Conservation (phyloP, 1,284 basidiomycete genomes). For the Mycosarcoma mackinlayi region DNA sequence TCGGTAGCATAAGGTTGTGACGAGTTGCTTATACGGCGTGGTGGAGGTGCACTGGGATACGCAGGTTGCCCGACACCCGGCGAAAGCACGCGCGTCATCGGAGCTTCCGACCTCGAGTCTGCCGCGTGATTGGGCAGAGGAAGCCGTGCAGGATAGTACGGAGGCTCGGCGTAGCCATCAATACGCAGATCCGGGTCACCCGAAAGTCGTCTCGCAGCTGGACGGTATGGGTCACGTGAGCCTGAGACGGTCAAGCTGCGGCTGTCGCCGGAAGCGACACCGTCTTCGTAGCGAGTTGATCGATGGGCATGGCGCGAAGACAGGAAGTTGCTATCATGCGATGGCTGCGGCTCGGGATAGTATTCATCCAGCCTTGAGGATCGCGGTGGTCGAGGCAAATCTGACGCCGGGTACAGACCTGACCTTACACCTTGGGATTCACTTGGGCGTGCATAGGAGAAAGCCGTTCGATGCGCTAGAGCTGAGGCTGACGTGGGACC, state of each 20-base stretch:
- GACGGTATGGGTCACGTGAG: conserved; percentile 19
- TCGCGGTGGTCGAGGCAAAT: conserved; percentile 23
- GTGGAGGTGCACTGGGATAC: conserved; percentile 16
- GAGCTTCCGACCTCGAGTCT: conserved; percentile 18
- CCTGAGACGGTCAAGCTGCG: conserved; percentile 3
- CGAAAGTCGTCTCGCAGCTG: conserved; percentile 9
- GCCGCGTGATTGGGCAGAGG: not conserved
- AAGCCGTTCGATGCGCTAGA: conserved; percentile 1
- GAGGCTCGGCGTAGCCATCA: conserved; percentile 24
- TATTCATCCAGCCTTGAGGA: conserved; percentile 20
- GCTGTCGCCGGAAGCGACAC: not conserved
- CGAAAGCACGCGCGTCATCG: conserved; percentile 16
- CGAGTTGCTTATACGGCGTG: conserved; percentile 26
- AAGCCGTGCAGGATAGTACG: conserved; percentile 12
- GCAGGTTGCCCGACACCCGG: conserved; percentile 3
- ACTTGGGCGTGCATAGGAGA: conserved; percentile 4
- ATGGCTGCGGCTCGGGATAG: conserved; percentile 13
- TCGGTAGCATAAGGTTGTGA: conserved; percentile 20
- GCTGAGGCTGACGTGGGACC: too few relatives aligned
- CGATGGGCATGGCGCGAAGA: conserved; percentile 18
- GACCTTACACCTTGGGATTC: conserved; percentile 11
- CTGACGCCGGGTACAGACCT: conserved; percentile 18
- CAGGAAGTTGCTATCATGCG: conserved; percentile 6
- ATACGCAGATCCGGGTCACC: conserved; percentile 13
- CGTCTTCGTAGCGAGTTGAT: conserved; percentile 6